These are phyloP conservation scores for Filosporella fistucella DNA, from an alignment of 495 filamentous ascomycete genomes.

Conservation along the genomic window DNA sequence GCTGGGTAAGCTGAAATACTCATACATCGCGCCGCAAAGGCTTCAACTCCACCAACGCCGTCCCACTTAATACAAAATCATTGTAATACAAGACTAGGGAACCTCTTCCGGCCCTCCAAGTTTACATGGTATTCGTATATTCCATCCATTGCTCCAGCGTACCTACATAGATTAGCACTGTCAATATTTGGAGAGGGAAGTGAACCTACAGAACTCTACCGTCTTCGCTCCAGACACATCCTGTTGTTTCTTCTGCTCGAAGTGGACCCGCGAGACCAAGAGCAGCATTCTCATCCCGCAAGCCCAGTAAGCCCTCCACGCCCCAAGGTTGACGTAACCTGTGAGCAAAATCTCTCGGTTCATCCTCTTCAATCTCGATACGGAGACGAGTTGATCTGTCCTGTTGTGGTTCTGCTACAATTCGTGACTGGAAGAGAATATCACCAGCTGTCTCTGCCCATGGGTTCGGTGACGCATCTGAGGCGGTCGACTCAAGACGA, in stretches of 20 bases:
- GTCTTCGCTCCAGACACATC: slow-evolving; percentile 65
- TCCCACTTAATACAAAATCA: no score
- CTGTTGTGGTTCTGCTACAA: slow-evolving; percentile 14
- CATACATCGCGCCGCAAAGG: no score
- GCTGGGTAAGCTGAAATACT: no score
- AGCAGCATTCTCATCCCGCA: slow-evolving; percentile 7
- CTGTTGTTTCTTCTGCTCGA: slow-evolving; percentile 44
- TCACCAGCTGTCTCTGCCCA: slow-evolving; percentile 30
- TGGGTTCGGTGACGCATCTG: slow-evolving; percentile 16
- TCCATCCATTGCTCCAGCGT: slow-evolving; percentile 67
- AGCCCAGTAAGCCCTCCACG: neutral
- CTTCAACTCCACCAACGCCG: no score
- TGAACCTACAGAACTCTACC: slow-evolving; percentile 65
- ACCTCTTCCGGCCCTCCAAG: slow-evolving; percentile 57
- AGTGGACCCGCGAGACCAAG: neutral
- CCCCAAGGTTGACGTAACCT: slow-evolving; percentile 20
- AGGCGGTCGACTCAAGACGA: neutral
- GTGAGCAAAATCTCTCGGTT: slow-evolving; percentile 19
- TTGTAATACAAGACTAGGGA: slow-evolving; percentile 54
- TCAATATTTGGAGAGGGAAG: neutral
- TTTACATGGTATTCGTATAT: slow-evolving; percentile 72
- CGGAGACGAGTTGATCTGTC: slow-evolving; percentile 19
- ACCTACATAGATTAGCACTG: slow-evolving; percentile 39
- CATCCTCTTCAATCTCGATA: slow-evolving; percentile 20
- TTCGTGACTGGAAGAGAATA: slow-evolving; percentile 25